Evolutionary conservation across 345 rosid genomes (phyloP).

Genomic region (Raphanus sativus): DNA sequence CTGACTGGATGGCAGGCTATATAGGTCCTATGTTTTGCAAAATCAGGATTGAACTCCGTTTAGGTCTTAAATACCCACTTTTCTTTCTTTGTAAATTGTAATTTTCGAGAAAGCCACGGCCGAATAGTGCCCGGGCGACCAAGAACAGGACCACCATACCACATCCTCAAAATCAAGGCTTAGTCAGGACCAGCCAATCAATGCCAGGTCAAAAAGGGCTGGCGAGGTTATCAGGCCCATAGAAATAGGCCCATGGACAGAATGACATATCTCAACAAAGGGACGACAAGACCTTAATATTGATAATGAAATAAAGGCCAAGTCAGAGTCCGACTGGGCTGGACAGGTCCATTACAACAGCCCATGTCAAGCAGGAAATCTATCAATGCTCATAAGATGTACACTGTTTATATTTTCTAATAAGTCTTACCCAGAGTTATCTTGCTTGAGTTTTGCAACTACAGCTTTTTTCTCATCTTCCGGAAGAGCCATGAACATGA

Average conservation of each 20-base stretch:
- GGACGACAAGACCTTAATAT: not conserved
- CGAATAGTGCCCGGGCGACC: not conserved
- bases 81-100: not conserved
- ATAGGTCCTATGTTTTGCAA: not conserved
- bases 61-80: not conserved
- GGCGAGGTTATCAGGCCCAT: slow-evolving; percentile 8
- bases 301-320: not conserved
- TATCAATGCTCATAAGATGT: not conserved
- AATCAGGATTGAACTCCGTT: not conserved
- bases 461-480: slow-evolving; percentile 73
- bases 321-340: not conserved
- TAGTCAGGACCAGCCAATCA: not conserved
- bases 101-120: not conserved
- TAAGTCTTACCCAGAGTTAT: slow-evolving; percentile 34
- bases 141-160: slow-evolving; percentile 4
- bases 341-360: too few species aligned
- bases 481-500: slow-evolving; percentile 74
- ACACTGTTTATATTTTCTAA: slow-evolving; percentile 8
- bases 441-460: slow-evolving; percentile 63
- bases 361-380: too few species aligned
- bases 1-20: not conserved
- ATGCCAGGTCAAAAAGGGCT: not conserved
- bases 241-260: not conserved
- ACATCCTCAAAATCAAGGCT: not conserved
- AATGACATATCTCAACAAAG: not conserved